These are phyloP conservation scores for Megacollybia marginata DNA, from an alignment of 768 basidiomycete genomes.

Conservation along the genomic window DNA sequence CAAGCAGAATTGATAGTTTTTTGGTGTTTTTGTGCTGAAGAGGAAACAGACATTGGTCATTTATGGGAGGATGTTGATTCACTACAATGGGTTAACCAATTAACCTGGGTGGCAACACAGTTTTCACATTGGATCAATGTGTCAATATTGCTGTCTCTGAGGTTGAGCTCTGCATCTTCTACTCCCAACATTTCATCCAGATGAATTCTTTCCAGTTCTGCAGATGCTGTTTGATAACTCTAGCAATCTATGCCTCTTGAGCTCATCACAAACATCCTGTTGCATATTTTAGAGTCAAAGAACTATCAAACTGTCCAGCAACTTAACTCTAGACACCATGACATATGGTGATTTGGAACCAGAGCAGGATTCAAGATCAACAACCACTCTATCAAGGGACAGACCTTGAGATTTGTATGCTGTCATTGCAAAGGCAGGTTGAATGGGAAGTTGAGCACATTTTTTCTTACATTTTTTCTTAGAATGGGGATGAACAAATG, in stretches of 20 bases:
- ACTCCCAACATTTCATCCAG: no score
- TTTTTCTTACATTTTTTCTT: slow-evolving; percentile 12
- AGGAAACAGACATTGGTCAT: no score
- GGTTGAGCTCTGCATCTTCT: no score
- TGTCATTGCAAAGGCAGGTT: slow-evolving; percentile 32
- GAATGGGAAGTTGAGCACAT: slow-evolving; percentile 25
- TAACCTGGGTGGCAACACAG: no score
- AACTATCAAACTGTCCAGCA: slow-evolving; percentile 21
- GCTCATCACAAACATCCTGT: not conserved
- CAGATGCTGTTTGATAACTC: no score
- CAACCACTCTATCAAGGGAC: slow-evolving; percentile 18
- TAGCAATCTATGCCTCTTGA: not conserved
- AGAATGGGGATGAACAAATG: slow-evolving; percentile 14
- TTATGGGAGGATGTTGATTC: no score
- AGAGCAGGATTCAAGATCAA: slow-evolving; percentile 22
- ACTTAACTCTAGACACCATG: slow-evolving; percentile 28
- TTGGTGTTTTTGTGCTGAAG: no score
- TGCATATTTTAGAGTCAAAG: slow-evolving; percentile 14
- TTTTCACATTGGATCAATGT: no score
- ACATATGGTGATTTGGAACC: slow-evolving; percentile 31
- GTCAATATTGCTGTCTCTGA: no score
- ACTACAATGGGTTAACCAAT: no score
- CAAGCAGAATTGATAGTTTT: no score
- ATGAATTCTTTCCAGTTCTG: no score
- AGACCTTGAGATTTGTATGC: slow-evolving; percentile 33